Base-by-base conservation (phyloP, 1,284 basidiomycete species). In the Vanrija humicola region DNA sequence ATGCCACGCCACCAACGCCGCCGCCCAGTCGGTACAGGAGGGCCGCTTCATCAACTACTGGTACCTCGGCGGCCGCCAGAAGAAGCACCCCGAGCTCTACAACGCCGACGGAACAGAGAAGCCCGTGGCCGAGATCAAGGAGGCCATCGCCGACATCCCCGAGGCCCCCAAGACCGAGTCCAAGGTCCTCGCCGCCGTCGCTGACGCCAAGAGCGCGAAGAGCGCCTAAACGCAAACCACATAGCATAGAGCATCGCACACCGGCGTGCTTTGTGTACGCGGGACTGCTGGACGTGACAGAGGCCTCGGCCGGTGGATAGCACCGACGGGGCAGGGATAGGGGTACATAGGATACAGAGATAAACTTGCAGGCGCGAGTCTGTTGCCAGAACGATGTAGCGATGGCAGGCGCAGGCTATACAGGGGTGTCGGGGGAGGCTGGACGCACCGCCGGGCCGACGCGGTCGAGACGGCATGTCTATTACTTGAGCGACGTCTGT, bases 1-100 rank as follows among this genome's bases (percentile, higher is more conserved):
- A 5, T 96, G 93, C 74, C 93, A 97, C 77, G 79, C 83, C 16
- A 95, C 91, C 52, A 97, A 97, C 74, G 83, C 86, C 5, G 81
- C 88, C n/a, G 88, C 92, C 0, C 93, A 97, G 74, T 74, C 83
- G 3, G 67, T 89, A 19, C 91, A 97, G 76, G 88, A 86, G n/a
- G 79, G 77, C 14, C 86, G 93, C 40, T 96, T 92, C 74, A 69
- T 88, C 57, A 88, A 93, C 65, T 96, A 95, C 75, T 93, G 90
- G 90, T 64, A 78, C 59, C 58, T 74, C 40, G 77, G 77, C 42
- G 75, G 74, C 19, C 64, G 67, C 61, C 72, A 74, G 64, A 65
- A 64, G 53, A 69, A 69, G 58, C 63, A 64, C 42, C 68, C 69
- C 23, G 63, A 61, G 52, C 55, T 61, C 23, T 52, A 57, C 21